Evolutionary conservation across 305 asterid species (phyloP), one percentile per base, ranked within the genome.

Genomic region (Ajuga reptans): DNA sequence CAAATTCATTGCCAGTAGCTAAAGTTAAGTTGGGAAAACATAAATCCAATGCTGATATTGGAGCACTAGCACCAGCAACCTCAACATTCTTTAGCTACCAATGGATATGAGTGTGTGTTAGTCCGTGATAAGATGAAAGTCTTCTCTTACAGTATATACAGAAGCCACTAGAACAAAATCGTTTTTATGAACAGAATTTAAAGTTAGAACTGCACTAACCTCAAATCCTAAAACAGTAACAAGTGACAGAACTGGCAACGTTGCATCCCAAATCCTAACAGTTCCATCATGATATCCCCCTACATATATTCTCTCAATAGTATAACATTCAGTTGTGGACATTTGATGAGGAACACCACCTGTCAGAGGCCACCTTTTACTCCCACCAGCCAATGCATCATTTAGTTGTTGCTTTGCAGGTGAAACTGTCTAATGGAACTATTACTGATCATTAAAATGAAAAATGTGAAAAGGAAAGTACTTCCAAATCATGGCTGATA

Each of bases 211-310:
- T 33, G 57, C 72, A 74, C 90, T 73, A 57, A 93, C 99, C 96
- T 87, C 89, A 76, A 75, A 66, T 69, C 66, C 79, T 47, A 89
- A 72, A 73, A 83, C 83, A 79, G 83, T 77, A 79, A 83, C 69
- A 68, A 87, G 86, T 49, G 88, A 85, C 73, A 91, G 72, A 71
- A 86, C 84, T 9, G 99, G 95, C 72, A 67, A 79, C 0, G 96
- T 89, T 75, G 96, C 93, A 79, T 93, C 94, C 96, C 96, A 93
- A 68, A 93, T 72, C 78, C 92, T 88, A 69, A 86, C 81, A 69
- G 86, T 83, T 77, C 99, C 97, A 78, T 91, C 96, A 76, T 87
- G 87, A 87, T 91, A 89, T 51, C 99, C 99, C 70, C 96, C 96
- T 42, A 93, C 69, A 77, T 87, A 87, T 64, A 91, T 82, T 78